Evolutionary conservation across 176 grass and related monocot species (phyloP), one percentile per base, ranked within the genome.

Genomic region (Carex parvula): DNA sequence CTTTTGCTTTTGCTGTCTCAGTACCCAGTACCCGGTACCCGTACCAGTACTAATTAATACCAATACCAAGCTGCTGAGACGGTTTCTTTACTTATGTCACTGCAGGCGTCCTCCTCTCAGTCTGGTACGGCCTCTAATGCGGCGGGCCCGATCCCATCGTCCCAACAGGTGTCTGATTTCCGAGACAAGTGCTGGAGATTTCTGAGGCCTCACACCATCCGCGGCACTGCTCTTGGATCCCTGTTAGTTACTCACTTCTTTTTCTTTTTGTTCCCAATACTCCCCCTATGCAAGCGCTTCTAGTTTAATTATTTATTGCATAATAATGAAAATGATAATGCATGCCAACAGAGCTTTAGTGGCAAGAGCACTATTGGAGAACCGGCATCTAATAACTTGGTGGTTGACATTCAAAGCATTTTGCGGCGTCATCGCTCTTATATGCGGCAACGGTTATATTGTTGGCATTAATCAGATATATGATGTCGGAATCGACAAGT

Each of bases 381-480:
- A 90, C 81, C 88, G 88, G 26, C 70, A 98, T 16, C 81, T 98
- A 55, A 98, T 98, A 44, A 93, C 90, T 70, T 98, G 93, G 96
- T 79, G 89, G 84, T 90, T 95, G 71, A 56, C 84, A 80, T 93
- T 90, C 80, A 98, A 95, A 81, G 96, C 93, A 82, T 89, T 91
- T 52, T 93, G 89, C 58, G 96, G 96, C 4, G 87, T 98, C 42
- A 21, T 79, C 52, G 87, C 86, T 3, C 90, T 98, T 37, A 81
- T 98, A 17, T 98, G 91, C 16, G 96, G 96, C 74, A 98, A 98
- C 29, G 93, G 96, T 63, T 98, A 95, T 66, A 98, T 98, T 55
- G 96, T 98, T 62, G 96, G 96, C 48, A 98, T 98, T 70, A 98
- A 98, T 87, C 96, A 95, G 77, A 98, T 98, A 78, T 98, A 92